These are phyloP conservation scores for Fusarium chuoi DNA, from an alignment of 2,329 filamentous ascomycete species.

Conservation along the genomic window DNA sequence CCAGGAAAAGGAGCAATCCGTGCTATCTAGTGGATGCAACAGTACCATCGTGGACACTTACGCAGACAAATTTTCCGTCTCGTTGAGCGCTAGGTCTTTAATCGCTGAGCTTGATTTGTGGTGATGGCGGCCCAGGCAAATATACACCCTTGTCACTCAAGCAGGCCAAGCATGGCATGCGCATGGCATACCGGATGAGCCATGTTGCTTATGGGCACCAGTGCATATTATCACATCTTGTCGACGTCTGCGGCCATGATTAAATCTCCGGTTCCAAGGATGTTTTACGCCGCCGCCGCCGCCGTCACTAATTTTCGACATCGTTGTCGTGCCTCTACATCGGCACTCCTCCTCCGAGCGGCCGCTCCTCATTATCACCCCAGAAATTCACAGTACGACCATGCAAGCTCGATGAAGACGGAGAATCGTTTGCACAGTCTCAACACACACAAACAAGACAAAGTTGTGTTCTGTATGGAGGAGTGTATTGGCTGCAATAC, in stretches of 20 bases:
- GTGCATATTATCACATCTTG: conserved; percentile 20
- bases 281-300: neutral
- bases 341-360: conserved; percentile 24
- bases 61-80: conserved; percentile 37
- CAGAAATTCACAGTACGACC: conserved; percentile 16
- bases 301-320: conserved; percentile 10
- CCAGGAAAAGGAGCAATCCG: conserved; percentile 27
- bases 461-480: conserved; percentile 1
- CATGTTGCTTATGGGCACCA: conserved; percentile 4
- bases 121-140: conserved; percentile 5
- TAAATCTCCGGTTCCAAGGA: conserved; percentile 31
- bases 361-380: conserved; percentile 26
- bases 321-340: conserved; percentile 6
- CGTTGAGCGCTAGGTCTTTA: conserved; percentile 23
- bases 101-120: conserved; percentile 6
- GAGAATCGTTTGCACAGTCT: conserved; percentile 28
- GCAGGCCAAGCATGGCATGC: neutral
- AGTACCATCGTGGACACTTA: conserved; percentile 47
- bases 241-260: conserved; percentile 16
- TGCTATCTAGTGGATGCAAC: conserved; percentile 44
- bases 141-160: conserved; percentile 16
- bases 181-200: conserved; percentile 10
- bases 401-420: conserved; percentile 23
- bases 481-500: neutral
- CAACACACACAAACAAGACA: neutral